Evolutionary conservation across 495 filamentous ascomycete species (phyloP), one percentile per base, ranked within the genome.

Genomic region (Penicillium coffeae): DNA sequence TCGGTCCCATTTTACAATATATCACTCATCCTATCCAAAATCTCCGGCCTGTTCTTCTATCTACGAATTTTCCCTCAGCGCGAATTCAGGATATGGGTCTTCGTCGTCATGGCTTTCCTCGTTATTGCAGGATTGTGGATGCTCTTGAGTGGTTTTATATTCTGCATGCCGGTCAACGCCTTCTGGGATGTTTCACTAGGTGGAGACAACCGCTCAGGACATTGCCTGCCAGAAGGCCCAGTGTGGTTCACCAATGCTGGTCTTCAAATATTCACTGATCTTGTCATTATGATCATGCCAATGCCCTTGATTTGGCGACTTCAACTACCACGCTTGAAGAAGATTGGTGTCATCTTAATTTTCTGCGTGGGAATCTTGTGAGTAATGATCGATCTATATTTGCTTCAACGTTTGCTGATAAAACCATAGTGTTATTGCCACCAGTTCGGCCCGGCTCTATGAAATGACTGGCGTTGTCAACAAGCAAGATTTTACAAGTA

Each of bases 321-420:
- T 14, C 65, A 70, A 3, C 54, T 81, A 37, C 62, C 72, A 0
- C 51, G 33, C 8, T 59, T 60, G 33, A 70, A 75, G 43, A 76
- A 76, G 51, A 25, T 64, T 4, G 69, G 66, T 1, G 47, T 78
- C 8, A 63, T 69, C 12, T 10, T 66, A 0, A 53, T 78, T 0
- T 81, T 80, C 42, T 64, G 70, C 0, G 40, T 79, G 21, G 78
- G 74, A n/a, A 41, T 68, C n/a, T 65, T 75, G 77, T 80, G 60
- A 55, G 72, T 64, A 34, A 25, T 25, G 32, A 14, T 3, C 16
- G 9, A 6, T 46, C 3, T 8, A 16, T 9, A 10, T 15, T 16
- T 2, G 3, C 4, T 13, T 42, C 44, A 36, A 45, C 34, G 20
- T 22, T 38, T 15, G 9, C 21, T 25, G 30, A 38, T 18, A 10